A percentile compares a stretch with the other conserved stretches of the same genome.
Conservation (phyloP, 805 yeast species). For the Zygoascus flipseniorum region DNA sequence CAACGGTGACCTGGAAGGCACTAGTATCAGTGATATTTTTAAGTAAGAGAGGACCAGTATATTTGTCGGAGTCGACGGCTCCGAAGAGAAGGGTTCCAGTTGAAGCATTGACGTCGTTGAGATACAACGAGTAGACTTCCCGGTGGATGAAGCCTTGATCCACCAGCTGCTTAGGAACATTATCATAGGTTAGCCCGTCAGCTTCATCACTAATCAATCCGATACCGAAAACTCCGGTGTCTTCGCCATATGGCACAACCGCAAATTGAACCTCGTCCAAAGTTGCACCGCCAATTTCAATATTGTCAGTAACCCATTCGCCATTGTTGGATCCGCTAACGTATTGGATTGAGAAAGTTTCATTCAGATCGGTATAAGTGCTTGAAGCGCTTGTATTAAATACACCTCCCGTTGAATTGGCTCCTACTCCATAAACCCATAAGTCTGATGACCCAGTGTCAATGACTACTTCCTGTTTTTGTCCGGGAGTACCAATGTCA, state of each 20-base stretch:
- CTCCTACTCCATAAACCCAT: conserved; percentile 32
- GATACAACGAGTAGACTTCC: conserved; percentile 52
- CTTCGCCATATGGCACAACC: conserved; percentile 4
- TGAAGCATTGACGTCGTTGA: conserved; percentile 32
- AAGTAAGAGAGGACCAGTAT: conserved; percentile 8
- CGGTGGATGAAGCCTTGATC: conserved; percentile 45
- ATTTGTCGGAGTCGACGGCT: conserved; percentile 38
- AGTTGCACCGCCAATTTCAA: conserved; percentile 39
- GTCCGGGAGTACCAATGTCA: conserved; percentile 36
- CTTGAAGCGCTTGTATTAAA: conserved; percentile 10
- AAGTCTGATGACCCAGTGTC: conserved; percentile 45
- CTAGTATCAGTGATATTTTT: not conserved
- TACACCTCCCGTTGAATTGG: not conserved
- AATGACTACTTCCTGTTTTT: conserved; percentile 31
- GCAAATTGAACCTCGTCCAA: conserved; percentile 27
- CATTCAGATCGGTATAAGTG: conserved; percentile 15
- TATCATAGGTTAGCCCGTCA: conserved; percentile 34
- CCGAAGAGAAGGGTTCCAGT: conserved; percentile 35
- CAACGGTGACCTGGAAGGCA: not conserved
- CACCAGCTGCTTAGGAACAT: conserved; percentile 52
- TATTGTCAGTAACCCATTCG: conserved; percentile 51
- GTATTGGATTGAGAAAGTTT: conserved; percentile 19
- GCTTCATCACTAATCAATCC: conserved; percentile 22
- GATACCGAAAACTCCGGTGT: conserved; percentile 19
- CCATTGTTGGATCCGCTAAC: conserved; percentile 38